Conservation (phyloP, 2,329 filamentous ascomycete genomes). For the Neofusicoccum kwambonambiense region DNA sequence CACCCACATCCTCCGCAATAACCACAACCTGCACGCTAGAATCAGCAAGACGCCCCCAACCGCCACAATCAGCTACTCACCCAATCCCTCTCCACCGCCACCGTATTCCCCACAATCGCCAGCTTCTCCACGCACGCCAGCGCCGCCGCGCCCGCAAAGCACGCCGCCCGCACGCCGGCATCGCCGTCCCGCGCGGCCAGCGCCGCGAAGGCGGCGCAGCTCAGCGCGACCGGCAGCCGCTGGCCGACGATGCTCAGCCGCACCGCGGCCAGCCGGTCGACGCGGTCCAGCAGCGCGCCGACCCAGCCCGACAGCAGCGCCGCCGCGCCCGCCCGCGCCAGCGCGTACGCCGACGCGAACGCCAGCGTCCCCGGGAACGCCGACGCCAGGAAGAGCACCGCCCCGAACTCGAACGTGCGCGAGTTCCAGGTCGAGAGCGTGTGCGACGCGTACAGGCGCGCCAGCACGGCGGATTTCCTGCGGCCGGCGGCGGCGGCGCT, state of each 20-base stretch:
- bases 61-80: slow-evolving; percentile 24
- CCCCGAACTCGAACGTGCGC: slow-evolving; percentile 50
- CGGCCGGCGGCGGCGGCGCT: no score
- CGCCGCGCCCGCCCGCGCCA: slow-evolving; percentile 58
- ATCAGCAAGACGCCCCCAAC: background rate
- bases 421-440: slow-evolving; percentile 52
- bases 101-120: slow-evolving; percentile 61
- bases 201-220: background rate
- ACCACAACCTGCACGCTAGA: slow-evolving; percentile 45
- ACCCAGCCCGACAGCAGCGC: slow-evolving; percentile 59
- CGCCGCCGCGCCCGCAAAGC: slow-evolving; percentile 37
- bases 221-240: no score
- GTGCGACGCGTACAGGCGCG: slow-evolving; percentile 46
- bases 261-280: no score
- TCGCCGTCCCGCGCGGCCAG: background rate
- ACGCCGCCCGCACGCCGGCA: background rate
- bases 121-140: slow-evolving; percentile 71
- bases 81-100: slow-evolving; percentile 73
- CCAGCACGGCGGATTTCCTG: no score
- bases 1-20: slow-evolving; percentile 39
- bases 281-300: slow-evolving; percentile 58
- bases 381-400: slow-evolving; percentile 48
- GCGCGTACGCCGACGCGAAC: slow-evolving; percentile 67
- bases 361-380: slow-evolving; percentile 57
- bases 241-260: no score